Evolutionary conservation across 140 eudicot genomes (phyloP).

Genomic region (Cichorium intybus): DNA sequence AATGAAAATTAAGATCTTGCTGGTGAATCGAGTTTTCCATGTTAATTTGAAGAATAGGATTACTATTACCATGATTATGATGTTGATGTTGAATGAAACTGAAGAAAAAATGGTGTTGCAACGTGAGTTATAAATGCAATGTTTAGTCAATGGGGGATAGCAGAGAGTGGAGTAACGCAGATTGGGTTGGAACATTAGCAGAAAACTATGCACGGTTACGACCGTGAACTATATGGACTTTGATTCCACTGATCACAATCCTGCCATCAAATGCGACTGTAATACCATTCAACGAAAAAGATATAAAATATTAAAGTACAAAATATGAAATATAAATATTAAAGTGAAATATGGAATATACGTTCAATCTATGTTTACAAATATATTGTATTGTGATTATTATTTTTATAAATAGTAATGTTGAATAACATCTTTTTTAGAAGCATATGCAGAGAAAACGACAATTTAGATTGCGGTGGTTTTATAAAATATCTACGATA

Average conservation of each 20-base stretch:
- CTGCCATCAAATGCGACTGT: slow-evolving; percentile 67
- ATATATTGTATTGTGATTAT: no score
- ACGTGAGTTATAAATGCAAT: slow-evolving; percentile 43
- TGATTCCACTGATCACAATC: slow-evolving; percentile 19
- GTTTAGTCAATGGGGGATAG: slow-evolving; percentile 49
- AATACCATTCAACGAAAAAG: no score
- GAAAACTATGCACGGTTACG: slow-evolving; percentile 66
- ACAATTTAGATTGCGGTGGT: no score
- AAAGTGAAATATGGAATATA: no score
- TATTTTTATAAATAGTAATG: no score
- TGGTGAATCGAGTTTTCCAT: background rate
- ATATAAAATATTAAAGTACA: no score
- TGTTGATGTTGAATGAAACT: background rate
- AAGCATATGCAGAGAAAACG: no score
- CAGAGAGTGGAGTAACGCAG: background rate
- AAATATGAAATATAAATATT: no score
- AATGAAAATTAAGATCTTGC: background rate
- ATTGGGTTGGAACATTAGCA: slow-evolving; percentile 69
- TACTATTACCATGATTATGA: background rate
- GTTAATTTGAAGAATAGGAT: background rate
- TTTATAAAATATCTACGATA: no score
- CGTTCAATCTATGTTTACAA: no score
- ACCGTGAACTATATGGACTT: slow-evolving; percentile 35
- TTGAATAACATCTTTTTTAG: no score
- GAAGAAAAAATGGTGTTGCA: slow-evolving; percentile 21